Conservation (phyloP, 345 rosid genomes). For the Hevea brasiliensis region DNA sequence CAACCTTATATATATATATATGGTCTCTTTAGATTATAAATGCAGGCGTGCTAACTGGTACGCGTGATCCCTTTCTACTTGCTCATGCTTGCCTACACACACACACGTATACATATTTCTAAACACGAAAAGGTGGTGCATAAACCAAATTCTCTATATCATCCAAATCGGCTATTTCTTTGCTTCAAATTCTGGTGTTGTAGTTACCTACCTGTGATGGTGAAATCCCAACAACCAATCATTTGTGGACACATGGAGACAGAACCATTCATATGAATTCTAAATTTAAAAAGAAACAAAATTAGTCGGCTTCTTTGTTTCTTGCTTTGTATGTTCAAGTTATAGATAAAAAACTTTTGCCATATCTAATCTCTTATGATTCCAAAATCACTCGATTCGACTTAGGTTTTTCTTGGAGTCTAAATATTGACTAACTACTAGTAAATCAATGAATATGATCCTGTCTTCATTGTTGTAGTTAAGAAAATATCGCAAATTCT, state of each 20-base stretch:
- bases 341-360: no score
- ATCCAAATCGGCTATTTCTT: slow-evolving; percentile 23
- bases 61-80: not conserved
- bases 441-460: not conserved
- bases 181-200: not conserved
- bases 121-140: slow-evolving; percentile 21
- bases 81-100: not conserved
- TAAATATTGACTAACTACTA: not conserved
- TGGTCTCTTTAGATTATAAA: not conserved
- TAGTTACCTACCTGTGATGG: slow-evolving; percentile 19
- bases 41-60: slow-evolving; percentile 21
- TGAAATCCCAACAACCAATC: slow-evolving; percentile 35
- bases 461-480: slow-evolving; percentile 18
- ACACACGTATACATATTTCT: not conserved
- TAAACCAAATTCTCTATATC: slow-evolving; percentile 33
- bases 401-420: not conserved
- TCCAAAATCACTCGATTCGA: no score
- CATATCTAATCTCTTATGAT: not conserved
- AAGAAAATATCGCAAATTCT: slow-evolving; percentile 18
- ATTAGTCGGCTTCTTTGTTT: slow-evolving; percentile 51
- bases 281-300: slow-evolving; percentile 1
- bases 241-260: slow-evolving; percentile 9
- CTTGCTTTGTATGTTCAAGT: slow-evolving; percentile 17
- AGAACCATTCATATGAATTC: no score
- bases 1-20: not conserved